phyloP scores from a whole-genome alignment of 345 rosid species.

The Melastoma malabathricum region DNA sequence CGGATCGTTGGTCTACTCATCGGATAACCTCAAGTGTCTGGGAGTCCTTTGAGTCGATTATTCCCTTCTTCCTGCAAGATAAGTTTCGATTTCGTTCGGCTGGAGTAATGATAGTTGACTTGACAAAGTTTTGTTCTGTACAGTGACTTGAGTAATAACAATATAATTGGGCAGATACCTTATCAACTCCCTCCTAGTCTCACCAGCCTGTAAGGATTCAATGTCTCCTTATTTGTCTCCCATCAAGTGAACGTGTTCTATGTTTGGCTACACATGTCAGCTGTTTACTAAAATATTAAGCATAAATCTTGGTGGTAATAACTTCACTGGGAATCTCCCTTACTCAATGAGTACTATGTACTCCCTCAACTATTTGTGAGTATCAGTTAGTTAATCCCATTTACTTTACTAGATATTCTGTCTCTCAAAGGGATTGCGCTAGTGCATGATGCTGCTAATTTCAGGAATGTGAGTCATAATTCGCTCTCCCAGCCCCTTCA shows the following conservation, averaged over 20 bases:
- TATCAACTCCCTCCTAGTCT: conserved; percentile 94
- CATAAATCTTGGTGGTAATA: conserved; percentile 86
- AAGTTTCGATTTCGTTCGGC: conserved; percentile 1
- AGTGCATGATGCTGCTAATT: conserved; percentile 6
- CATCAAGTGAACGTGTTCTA: no score
- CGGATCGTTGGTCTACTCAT: conserved; percentile 92
- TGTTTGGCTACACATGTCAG: no score
- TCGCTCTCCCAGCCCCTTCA: conserved; percentile 55
- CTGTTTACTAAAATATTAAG: conserved; percentile 4
- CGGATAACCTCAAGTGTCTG: conserved; percentile 50
- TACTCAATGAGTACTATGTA: conserved; percentile 68
- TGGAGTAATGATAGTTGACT: conserved; percentile 4
- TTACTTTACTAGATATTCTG: neutral
- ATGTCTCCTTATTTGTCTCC: conserved; percentile 3
- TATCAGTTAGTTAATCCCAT: conserved; percentile 1
- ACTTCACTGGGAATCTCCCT: conserved; percentile 80
- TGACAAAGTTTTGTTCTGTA: conserved; percentile 11
- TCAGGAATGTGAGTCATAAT: conserved; percentile 71
- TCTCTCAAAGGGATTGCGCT: neutral
- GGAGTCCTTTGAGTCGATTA: conserved; percentile 45
- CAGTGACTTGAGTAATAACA: conserved; percentile 88
- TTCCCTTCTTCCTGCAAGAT: neutral
- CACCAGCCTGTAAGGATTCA: conserved; percentile 67
- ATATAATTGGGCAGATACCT: conserved; percentile 67
- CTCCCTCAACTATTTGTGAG: conserved; percentile 71